Conservation (phyloP, 1,284 basidiomycete genomes). For the Inonotus hispidus region DNA sequence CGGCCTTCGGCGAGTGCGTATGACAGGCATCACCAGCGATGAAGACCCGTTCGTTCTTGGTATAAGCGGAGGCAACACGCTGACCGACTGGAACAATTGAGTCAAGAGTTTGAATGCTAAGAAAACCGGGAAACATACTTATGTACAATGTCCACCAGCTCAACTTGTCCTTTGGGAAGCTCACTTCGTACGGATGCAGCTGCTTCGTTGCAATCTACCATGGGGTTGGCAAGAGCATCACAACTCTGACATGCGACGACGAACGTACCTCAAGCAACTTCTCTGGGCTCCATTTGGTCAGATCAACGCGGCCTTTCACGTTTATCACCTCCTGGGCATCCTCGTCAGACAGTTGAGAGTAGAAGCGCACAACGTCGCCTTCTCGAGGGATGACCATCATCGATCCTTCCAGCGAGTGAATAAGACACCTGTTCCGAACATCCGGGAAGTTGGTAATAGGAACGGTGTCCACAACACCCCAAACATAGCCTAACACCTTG, state of each 20-base stretch:
- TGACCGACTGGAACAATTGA: slow-evolving; percentile 51
- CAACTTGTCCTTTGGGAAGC: slow-evolving; percentile 43
- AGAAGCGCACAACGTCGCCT: slow-evolving; percentile 37
- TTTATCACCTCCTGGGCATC: slow-evolving; percentile 28
- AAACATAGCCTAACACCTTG: slow-evolving; percentile 54
- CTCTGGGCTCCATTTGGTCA: slow-evolving; percentile 37
- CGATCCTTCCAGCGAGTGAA: slow-evolving; percentile 51
- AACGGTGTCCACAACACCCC: slow-evolving; percentile 73
- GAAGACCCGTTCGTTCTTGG: slow-evolving; percentile 67
- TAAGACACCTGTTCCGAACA: slow-evolving; percentile 62
- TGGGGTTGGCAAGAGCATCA: background rate
- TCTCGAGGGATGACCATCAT: slow-evolving; percentile 42
- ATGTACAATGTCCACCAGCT: slow-evolving; percentile 83
- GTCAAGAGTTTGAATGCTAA: background rate
- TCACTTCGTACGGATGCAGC: slow-evolving; percentile 65
- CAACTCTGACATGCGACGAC: background rate
- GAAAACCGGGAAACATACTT: slow-evolving; percentile 29
- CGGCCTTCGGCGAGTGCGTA: slow-evolving; percentile 78
- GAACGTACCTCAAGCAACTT: slow-evolving; percentile 30
- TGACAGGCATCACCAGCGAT: slow-evolving; percentile 82
- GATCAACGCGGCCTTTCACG: slow-evolving; percentile 34
- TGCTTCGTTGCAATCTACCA: slow-evolving; percentile 33
- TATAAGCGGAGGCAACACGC: slow-evolving; percentile 66
- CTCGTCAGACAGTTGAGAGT: slow-evolving; percentile 40
- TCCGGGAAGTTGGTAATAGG: slow-evolving; percentile 78